Conservation (phyloP, 352 stramenopile species). For the Globisporangium takayamanum region DNA sequence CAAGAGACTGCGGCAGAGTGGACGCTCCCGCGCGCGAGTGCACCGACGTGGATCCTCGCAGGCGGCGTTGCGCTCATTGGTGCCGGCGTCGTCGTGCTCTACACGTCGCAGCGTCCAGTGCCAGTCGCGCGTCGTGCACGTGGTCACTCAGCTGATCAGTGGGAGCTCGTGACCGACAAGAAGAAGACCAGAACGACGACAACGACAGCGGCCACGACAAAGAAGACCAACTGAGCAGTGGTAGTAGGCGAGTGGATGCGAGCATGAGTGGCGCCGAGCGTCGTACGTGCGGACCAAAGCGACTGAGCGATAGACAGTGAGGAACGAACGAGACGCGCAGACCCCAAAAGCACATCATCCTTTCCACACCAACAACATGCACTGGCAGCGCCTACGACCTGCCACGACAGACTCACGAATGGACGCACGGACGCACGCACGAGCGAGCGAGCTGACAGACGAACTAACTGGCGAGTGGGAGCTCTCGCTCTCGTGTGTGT, state of each 20-base stretch:
- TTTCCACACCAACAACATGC: too few species aligned
- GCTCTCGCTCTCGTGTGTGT: too few species aligned
- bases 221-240: conserved; percentile 6
- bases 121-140: conserved; percentile 1
- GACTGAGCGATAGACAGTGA: neutral
- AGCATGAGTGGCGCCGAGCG: neutral
- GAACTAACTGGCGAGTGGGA: too few species aligned
- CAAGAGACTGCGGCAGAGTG: neutral
- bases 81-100: conserved; percentile 40
- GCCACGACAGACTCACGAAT: neutral
- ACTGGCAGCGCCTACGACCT: neutral
- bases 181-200: neutral
- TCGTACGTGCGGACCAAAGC: neutral
- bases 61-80: conserved; percentile 44
- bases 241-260: neutral
- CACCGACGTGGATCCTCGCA: conserved; percentile 35
- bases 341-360: neutral
- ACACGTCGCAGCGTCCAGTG: conserved; percentile 30
- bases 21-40: neutral
- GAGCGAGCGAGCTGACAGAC: too few species aligned
- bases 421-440: neutral
- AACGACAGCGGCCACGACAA: neutral
- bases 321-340: neutral
- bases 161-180: conserved; percentile 8
- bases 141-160: conserved; percentile 6